Base-by-base conservation (phyloP, 2,329 filamentous ascomycete genomes). In the Diaporthe sp. region DNA sequence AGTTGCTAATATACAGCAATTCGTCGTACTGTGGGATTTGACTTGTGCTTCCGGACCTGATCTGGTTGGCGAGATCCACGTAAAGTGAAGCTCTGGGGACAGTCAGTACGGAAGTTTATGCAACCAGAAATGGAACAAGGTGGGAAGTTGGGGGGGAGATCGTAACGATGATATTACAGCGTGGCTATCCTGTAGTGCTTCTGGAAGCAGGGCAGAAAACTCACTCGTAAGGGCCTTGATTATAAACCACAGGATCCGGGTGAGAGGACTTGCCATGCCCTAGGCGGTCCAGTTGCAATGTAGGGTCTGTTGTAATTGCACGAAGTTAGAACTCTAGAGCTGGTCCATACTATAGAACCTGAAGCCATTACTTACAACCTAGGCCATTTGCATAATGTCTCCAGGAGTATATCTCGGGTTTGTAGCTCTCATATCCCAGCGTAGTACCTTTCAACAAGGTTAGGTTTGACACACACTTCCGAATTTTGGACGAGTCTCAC, bases 391-490 rank as follows among this genome's bases (percentile, higher is more conserved):
- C 42, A 25, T 37, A 67, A n/a, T 67, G 44, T 10, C 42, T 67
- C 61, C 61, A 67, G 9, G 61, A 67, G 28, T 37, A 67, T 15
- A 67, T 17, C 19, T 49, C 61, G 1, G 42, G 42, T n/a, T 67
- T 67, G 44, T 67, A 51, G 19, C 44, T 51, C 0, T 67, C 61
- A 49, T 67, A 37, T 17, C 61, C 61, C 1, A 51, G 44, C 1
- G 44, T 67, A 15, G 19, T 67, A 67, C 28, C 62, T 67, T n/a
- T 22, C 1, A 37, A 15, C 12, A 25, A 37, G 4, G 28, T 67
- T n/a, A 51, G 19, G 2, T 8, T n/a, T 2, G 9, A n/a, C 12
- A 4, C 1, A 37, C 4, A n/a, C 0, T 19, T 13, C 0, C 2
- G 3, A 9, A 22, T 37, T 2, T 17, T 9, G 19, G 34, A 44